phyloP scores from a whole-genome alignment of 164 flowering plant species.

The grape (Vitis vinifera) region DNA sequence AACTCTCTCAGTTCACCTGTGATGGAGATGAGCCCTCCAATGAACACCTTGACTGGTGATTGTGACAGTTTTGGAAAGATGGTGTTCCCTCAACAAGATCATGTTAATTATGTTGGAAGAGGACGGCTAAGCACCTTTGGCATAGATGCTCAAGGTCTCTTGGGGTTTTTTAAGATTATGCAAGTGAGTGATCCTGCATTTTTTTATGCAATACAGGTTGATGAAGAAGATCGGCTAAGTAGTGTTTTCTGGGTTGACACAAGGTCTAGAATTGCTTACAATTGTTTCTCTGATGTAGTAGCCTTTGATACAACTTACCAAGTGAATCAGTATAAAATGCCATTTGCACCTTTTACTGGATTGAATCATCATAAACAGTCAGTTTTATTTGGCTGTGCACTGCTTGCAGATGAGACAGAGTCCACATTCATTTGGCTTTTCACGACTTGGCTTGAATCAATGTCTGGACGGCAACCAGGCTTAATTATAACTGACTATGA shows the following conservation, averaged over 20 bases:
- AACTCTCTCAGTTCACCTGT: constrained; percentile 9
- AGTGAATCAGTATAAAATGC: constrained; percentile 34
- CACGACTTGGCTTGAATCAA: constrained; percentile 39
- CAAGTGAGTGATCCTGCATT: constrained; percentile 37
- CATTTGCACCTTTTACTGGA: constrained; percentile 40
- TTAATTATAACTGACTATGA: constrained; percentile 37
- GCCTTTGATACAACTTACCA: constrained; percentile 42
- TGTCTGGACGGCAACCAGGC: constrained; percentile 31
- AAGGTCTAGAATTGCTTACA: constrained; percentile 37
- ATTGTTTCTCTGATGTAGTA: constrained; percentile 35
- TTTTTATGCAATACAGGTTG: constrained; percentile 36
- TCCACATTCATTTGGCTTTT: constrained; percentile 41
- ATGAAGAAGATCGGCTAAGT: constrained; percentile 38
- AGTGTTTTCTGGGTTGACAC: constrained; percentile 47
- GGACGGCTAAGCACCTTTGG: constrained; percentile 33
- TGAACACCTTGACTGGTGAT: constrained; percentile 13
- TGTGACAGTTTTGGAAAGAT: constrained; percentile 19
- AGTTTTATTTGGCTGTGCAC: constrained; percentile 41
- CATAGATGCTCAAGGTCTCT: constrained; percentile 32
- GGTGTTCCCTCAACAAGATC: constrained; percentile 15
- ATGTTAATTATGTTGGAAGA: constrained; percentile 29
- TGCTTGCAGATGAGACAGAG: constrained; percentile 37
- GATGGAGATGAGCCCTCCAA: constrained; percentile 7
- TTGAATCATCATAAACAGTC: constrained; percentile 43
- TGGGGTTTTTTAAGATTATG: constrained; percentile 36